phyloP scores from a whole-genome alignment of 768 basidiomycete genomes.

The Termitomyces heimii region DNA sequence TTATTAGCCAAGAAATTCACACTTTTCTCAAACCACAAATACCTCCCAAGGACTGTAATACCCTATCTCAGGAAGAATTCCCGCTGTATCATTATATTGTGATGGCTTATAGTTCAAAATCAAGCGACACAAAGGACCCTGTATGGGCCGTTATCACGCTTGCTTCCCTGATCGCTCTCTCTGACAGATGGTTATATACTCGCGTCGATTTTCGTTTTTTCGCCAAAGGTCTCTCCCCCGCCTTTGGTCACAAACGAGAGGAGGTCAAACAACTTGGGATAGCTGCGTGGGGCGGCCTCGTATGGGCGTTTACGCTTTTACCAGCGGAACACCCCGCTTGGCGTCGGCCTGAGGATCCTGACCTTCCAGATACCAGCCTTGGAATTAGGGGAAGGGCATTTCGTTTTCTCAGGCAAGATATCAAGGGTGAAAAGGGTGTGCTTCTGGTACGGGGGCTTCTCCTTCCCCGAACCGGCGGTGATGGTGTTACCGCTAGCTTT shows the following conservation, averaged over 20 bases:
- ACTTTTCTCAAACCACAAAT: conserved; percentile 21
- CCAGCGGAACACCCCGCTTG: conserved; percentile 10
- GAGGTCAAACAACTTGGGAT: conserved; percentile 32
- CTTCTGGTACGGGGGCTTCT: conserved; percentile 36
- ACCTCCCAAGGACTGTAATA: neutral
- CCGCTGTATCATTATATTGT: conserved; percentile 22
- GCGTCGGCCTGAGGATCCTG: conserved; percentile 19
- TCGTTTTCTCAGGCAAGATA: conserved; percentile 39
- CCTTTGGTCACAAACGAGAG: conserved; percentile 27
- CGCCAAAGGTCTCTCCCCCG: conserved; percentile 25
- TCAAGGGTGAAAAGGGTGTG: conserved; percentile 36
- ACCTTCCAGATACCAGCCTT: conserved; percentile 14
- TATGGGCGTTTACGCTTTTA: conserved; percentile 45
- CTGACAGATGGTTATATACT: conserved; percentile 37
- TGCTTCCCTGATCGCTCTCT: conserved; percentile 42
- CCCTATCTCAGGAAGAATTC: conserved; percentile 2
- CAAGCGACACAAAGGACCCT: conserved; percentile 23
- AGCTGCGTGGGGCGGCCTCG: conserved; percentile 45
- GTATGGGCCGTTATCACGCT: conserved; percentile 39
- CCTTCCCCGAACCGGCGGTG: conserved; percentile 1
- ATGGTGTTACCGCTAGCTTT: neutral
- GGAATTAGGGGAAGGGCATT: conserved; percentile 28
- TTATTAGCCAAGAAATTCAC: conserved; percentile 20
- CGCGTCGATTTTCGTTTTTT: conserved; percentile 32
- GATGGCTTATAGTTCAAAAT: conserved; percentile 20